phyloP scores from a whole-genome alignment of 768 basidiomycete genomes.

The Favolaschia claudopus region DNA sequence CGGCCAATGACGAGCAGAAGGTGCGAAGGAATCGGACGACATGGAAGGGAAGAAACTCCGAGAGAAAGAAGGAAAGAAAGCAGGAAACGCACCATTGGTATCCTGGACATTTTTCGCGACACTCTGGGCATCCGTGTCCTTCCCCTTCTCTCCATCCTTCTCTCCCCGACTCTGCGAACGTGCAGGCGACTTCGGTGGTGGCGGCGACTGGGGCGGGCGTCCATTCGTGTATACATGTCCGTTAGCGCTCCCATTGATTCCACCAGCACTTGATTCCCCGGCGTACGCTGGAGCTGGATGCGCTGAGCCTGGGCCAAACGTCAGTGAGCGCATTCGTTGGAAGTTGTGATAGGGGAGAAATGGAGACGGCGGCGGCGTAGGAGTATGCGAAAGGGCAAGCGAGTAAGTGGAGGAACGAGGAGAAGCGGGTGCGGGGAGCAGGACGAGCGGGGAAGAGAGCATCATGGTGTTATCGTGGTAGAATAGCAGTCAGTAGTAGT shows the following conservation, averaged over 20 bases:
- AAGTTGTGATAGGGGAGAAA: too few relatives aligned
- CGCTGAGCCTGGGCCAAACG: not conserved
- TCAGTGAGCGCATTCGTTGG: constrained; percentile 1
- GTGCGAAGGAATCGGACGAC: not conserved
- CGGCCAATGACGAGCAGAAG: too few relatives aligned
- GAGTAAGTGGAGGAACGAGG: too few relatives aligned
- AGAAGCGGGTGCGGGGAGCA: too few relatives aligned
- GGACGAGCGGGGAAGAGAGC: too few relatives aligned
- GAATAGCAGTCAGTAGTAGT: too few relatives aligned
- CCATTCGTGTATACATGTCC: not conserved
- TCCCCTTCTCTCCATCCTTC: not conserved
- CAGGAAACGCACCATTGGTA: too few relatives aligned
- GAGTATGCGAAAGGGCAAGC: not conserved
- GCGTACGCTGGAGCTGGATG: not conserved
- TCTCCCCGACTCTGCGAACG: not conserved
- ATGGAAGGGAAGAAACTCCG: not conserved
- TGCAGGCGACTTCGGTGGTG: not conserved
- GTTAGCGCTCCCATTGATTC: not conserved
- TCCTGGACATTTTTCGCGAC: too few relatives aligned
- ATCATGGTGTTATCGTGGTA: too few relatives aligned
- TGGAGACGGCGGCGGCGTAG: not conserved
- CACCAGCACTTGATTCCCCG: not conserved
- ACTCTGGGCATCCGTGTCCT: not conserved
- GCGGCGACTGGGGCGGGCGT: not conserved
- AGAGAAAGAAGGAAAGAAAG: not conserved